Conservation (phyloP, 2,329 filamentous ascomycete genomes). For the Scedosporium boydii region DNA sequence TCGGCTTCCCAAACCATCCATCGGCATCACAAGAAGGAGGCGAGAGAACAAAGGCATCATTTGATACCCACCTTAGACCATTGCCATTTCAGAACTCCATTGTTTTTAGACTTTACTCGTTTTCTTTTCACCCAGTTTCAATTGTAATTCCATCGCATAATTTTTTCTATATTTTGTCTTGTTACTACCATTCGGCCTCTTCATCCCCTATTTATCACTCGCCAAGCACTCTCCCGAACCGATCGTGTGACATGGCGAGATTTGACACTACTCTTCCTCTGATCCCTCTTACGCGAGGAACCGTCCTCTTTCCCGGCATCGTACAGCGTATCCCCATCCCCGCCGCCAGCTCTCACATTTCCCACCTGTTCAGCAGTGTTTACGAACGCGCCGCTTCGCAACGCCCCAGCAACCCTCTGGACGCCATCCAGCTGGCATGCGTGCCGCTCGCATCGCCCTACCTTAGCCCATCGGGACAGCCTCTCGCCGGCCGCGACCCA, state of each 20-base stretch:
- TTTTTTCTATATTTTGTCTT: not conserved
- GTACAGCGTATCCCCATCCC: constrained; percentile 77
- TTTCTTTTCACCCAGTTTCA: not conserved
- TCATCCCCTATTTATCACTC: constrained; percentile 16
- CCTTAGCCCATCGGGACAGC: constrained; percentile 64
- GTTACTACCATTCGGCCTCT: not conserved
- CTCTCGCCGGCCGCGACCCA: constrained; percentile 61
- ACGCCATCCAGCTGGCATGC: constrained; percentile 71
- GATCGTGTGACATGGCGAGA: constrained; percentile 6
- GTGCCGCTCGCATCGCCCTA: constrained; percentile 73
- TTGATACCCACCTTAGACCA: not conserved
- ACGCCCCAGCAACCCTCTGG: constrained; percentile 52
- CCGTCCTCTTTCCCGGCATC: constrained; percentile 77
- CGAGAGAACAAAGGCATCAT: not conserved
- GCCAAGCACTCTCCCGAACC: not conserved
- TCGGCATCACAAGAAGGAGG: not conserved
- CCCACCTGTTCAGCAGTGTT: constrained; percentile 75
- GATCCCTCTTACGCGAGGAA: constrained; percentile 70
- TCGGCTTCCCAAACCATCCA: constrained; percentile 3
- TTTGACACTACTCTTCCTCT: constrained; percentile 51
- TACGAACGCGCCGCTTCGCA: constrained; percentile 67
- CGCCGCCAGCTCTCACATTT: constrained; percentile 72
- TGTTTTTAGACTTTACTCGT: not conserved
- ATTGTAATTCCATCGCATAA: not conserved
- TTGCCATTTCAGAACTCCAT: not conserved